Evolutionary conservation across 805 yeast species (phyloP), one percentile per base, ranked within the genome.

Genomic region (Priceomyces melissophilus): DNA sequence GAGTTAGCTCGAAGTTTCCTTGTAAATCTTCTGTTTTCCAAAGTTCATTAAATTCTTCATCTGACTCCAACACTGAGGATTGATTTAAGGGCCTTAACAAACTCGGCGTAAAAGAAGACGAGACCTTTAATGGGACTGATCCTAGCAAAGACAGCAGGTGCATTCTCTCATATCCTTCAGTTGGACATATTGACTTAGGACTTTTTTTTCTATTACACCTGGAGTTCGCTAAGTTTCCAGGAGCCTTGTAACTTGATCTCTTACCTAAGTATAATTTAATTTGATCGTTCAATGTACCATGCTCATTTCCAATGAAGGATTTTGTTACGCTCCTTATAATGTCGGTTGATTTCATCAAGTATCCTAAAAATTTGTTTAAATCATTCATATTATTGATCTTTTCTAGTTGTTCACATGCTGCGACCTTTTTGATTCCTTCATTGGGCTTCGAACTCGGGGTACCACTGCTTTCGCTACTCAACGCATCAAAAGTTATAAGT

Each of bases 401-500:
- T 38, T 68, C 74, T 13, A 69, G 45, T 45, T 66, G 70, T 35
- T 65, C 69, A 28, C 57, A 48, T 8, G 54, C 42, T 13, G 46
- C 26, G 15, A 27, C 32, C 29, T 32, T 42, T 6, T 37, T 37
- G 27, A 29, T 40, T 16, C 25, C 13, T 10, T 20, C 32, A 17
- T 8, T n/a, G 9, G 26, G 39, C 3, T 41, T 32, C 14, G 26
- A 32, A 26, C 32, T 31, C 30, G 30, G 32, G 12, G 16, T 31
- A 16, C 15, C 35, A 23, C 17, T 31, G 29, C 35, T 33, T 16
- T 50, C 47, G 14, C 57, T 49, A 37, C 58, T 60, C 30, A 69
- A 51, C 2, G 73, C 72, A 48, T 69, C 74, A 39, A 65, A 57
- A 0, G 74, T 63, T 37, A 69, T 68, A 30, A 67, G 71, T 4